Evolutionary conservation across 2,329 filamentous ascomycete genomes (phyloP).

Genomic region (Amauroascus verrucosus): DNA sequence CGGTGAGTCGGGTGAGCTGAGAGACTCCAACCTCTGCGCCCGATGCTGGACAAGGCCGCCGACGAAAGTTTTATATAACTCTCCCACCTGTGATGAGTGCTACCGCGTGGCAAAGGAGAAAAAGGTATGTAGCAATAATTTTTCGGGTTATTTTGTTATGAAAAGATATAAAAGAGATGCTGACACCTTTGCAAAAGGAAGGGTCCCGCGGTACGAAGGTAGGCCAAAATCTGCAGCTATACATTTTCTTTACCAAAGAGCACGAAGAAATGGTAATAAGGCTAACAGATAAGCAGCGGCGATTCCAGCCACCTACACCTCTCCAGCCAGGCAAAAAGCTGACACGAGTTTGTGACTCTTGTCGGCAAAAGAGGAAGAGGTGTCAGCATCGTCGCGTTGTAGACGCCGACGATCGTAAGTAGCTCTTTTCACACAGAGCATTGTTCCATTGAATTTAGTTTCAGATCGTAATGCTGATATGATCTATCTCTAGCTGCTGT

Average conservation of each 20-base stretch:
- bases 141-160: background rate
- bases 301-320: conserved; percentile 18
- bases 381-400: conserved; percentile 19
- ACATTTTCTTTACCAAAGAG: background rate
- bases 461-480: background rate
- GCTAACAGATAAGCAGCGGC: conserved; percentile 13
- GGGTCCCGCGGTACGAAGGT: conserved; percentile 13
- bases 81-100: conserved; percentile 18
- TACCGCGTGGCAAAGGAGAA: conserved; percentile 15
- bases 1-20: conserved; percentile 1
- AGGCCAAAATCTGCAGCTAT: background rate
- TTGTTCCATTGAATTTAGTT: background rate
- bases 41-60: conserved; percentile 18
- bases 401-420: conserved; percentile 19
- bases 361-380: conserved; percentile 18
- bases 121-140: conserved; percentile 13
- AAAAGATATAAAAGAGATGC: background rate
- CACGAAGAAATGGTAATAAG: background rate
- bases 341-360: conserved; percentile 19
- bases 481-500: background rate
- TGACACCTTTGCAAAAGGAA: background rate
- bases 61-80: conserved; percentile 19
- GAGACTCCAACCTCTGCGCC: conserved; percentile 14
- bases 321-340: conserved; percentile 18
- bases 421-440: background rate